Conservation (phyloP, 2,329 filamentous ascomycete genomes). For the Helotiales sp. region DNA sequence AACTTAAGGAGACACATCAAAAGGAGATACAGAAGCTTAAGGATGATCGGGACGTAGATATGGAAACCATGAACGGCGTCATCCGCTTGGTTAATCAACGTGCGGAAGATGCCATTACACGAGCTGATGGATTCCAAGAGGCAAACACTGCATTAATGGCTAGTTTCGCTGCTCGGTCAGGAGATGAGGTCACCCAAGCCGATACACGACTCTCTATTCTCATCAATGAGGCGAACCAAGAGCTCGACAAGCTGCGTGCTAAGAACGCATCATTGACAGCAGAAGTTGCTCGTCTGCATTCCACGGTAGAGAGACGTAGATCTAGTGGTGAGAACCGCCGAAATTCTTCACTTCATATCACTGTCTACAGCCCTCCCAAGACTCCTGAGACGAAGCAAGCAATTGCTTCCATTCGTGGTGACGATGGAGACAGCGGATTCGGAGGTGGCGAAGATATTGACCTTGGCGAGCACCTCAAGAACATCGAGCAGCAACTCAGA, state of each 20-base stretch:
- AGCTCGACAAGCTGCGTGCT: background rate
- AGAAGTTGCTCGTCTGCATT: background rate
- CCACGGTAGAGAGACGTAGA: background rate
- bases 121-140: no score
- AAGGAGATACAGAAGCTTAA: background rate
- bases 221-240: background rate
- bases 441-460: background rate
- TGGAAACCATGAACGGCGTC: no score
- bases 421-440: background rate
- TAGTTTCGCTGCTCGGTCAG: background rate
- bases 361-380: no score
- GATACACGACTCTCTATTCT: background rate
- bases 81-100: no score
- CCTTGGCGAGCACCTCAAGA: background rate
- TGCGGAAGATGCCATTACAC: no score
- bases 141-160: background rate
- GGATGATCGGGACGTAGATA: background rate
- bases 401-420: no score
- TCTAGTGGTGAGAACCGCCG: background rate
- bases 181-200: background rate
- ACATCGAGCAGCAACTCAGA: slow-evolving; percentile 9
- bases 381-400: no score
- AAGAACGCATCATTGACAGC: background rate
- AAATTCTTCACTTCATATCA: no score
- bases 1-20: background rate